phyloP scores from a whole-genome alignment of 78 protist species.

The Planoprotostelium fungivorum region DNA sequence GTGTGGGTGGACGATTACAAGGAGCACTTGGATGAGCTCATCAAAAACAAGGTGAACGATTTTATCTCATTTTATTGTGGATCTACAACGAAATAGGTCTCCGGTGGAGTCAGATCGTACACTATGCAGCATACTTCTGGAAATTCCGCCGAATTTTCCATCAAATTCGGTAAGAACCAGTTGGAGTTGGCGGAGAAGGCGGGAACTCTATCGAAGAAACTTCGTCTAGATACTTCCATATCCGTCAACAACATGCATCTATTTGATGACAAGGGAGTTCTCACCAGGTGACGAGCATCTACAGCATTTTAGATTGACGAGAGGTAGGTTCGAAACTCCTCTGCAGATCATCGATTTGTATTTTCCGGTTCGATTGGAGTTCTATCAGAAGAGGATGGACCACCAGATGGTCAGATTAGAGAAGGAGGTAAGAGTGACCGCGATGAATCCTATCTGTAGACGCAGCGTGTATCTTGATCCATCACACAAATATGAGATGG shows the following conservation, averaged over 20 bases:
- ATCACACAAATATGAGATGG: too few species aligned
- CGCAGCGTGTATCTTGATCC: too few species aligned
- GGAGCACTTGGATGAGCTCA: conserved; percentile 48
- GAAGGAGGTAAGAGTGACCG: conserved; percentile 1
- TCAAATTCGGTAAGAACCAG: not conserved
- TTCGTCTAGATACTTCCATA: conserved; percentile 5
- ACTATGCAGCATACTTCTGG: conserved; percentile 9
- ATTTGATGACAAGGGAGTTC: conserved; percentile 21
- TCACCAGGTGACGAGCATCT: not conserved
- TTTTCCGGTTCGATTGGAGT: conserved; percentile 26
- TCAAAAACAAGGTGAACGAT: conserved; percentile 14
- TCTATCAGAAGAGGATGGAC: conserved; percentile 26
- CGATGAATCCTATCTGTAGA: too few species aligned
- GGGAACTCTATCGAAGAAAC: conserved; percentile 11
- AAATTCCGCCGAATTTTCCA: conserved; percentile 3
- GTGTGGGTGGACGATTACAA: conserved; percentile 81
- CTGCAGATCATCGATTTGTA: conserved; percentile 13
- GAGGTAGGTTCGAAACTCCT: not conserved
- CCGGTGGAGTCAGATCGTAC: not conserved
- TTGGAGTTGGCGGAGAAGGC: conserved; percentile 16
- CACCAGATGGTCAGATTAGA: not conserved
- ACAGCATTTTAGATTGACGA: not conserved
- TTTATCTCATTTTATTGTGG: not conserved
- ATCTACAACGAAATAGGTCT: not conserved
- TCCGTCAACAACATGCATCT: conserved; percentile 21